phyloP scores from a whole-genome alignment of 192 early-diverging fungal species.

The Podila clonocystis region DNA sequence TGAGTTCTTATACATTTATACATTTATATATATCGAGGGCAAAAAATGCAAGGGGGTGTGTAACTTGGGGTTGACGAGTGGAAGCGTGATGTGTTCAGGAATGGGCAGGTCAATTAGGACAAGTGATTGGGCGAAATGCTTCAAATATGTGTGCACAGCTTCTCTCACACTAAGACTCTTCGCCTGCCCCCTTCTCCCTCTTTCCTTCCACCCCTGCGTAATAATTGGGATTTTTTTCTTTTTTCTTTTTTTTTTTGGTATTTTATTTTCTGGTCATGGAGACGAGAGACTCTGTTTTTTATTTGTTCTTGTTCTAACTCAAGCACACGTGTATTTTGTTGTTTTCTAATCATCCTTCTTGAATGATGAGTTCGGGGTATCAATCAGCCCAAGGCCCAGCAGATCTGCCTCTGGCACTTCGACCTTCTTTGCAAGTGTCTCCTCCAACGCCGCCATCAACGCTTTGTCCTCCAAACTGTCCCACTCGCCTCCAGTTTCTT shows the following conservation, averaged over 20 bases:
- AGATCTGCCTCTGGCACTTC: conserved; percentile 1
- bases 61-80: no score
- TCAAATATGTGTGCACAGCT: no score
- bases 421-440: neutral
- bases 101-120: no score
- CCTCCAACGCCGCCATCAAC: neutral
- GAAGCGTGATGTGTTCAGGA: no score
- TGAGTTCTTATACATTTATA: no score
- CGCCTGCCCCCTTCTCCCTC: no score
- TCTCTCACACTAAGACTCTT: no score
- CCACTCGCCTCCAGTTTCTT: neutral
- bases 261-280: neutral
- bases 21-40: neutral
- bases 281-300: neutral
- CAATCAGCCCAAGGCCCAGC: conserved; percentile 2
- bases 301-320: no score
- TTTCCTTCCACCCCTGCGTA: no score
- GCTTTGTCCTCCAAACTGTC: conserved; percentile 14
- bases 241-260: no score
- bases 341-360: conserved; percentile 33
- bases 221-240: no score
- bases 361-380: conserved; percentile 26
- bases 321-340: neutral
- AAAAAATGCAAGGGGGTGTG: neutral
- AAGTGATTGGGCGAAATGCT: no score